A percentile compares a stretch with the other conserved stretches of the same genome.
Evolutionary conservation across 192 early-diverging fungal species (phyloP).

Genomic region (Geranomyces michiganensis): DNA sequence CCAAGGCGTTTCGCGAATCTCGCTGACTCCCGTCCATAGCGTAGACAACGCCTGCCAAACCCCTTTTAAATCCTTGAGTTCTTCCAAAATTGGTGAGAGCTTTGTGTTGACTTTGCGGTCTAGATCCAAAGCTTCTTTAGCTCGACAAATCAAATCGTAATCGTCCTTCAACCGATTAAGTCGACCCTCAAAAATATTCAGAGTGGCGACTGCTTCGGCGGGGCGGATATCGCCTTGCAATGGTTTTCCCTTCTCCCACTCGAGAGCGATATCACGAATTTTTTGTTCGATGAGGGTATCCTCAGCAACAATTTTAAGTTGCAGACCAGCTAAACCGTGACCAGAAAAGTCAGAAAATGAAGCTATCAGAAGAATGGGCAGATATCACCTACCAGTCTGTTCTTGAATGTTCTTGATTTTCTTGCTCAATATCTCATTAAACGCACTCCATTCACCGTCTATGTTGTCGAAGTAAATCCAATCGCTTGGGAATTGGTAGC

Average conservation of each 20-base stretch:
- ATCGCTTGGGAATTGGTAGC: conserved; percentile 92
- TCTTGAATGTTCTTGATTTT: conserved; percentile 93
- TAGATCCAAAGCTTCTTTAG: conserved; percentile 93
- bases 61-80: conserved; percentile 85
- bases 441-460: conserved; percentile 96
- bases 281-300: conserved; percentile 85
- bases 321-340: conserved; percentile 67
- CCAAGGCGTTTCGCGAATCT: conserved; percentile 89
- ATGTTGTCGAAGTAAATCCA: conserved; percentile 96
- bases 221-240: conserved; percentile 91
- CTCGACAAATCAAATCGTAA: conserved; percentile 82
- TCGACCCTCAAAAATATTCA: conserved; percentile 83
- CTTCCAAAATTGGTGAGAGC: conserved; percentile 85
- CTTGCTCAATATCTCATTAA: conserved; percentile 88
- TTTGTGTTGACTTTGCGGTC: conserved; percentile 69
- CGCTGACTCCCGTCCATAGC: conserved; percentile 82
- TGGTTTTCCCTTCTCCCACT: conserved; percentile 96
- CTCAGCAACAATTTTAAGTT: conserved; percentile 93
- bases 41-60: conserved; percentile 86
- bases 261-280: conserved; percentile 76
- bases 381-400: conserved; percentile 74
- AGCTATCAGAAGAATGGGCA: conserved; percentile 19
- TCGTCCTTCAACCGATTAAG: conserved; percentile 81
- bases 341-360: not conserved
- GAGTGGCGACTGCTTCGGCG: conserved; percentile 76